Base-by-base conservation (phyloP, 345 rosid species). In the Bretschneidera sinensis region DNA sequence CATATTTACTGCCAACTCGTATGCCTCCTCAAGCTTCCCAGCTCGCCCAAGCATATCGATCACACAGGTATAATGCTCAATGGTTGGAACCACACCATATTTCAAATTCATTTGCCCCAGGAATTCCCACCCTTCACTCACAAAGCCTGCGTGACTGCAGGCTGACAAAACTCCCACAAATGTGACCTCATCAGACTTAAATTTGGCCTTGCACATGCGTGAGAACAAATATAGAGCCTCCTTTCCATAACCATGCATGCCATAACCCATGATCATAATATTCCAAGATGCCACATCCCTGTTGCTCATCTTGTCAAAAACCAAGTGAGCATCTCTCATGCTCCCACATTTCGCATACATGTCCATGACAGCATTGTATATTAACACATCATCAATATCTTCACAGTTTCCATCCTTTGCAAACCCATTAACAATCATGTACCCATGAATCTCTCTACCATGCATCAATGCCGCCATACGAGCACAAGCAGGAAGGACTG, bases 21-120 rank as follows among this genome's bases (percentile, higher is more conserved):
- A 75, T 25, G 94, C 94, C 79, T 82, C 87, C 47, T 75, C 79
- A 48, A 71, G 75, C 78, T 66, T 70, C 19, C 82, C 80, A 35
- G 90, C 84, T 48, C 90, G 81, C 34, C 94, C 87, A 69, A 87
- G 81, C 88, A 87, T 82, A 75, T 84, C 89, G 57, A 87, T 72
- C 22, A 84, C 78, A 47, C 94, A 87, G 43, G 82, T 55, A 63
- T 77, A 82, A 71, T 87, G 90, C 70, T 80, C 84, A 57, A 80
- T 74, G 20, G 78, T 75, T n/a, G 90, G 90, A 59, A 64, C 60
- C 19, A 87, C 58, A 48, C 80, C 72, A 51, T 70, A 74, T 25
- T 48, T 63, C 1, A 67, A 59, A 74, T 75, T 63, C 87, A 86
- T 86, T 68, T 63, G 63, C 23, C 33, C 59, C 17, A 84, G 39